These are phyloP conservation scores for Phytophthora syringae DNA, from an alignment of 352 stramenopile species.

Conservation along the genomic window DNA sequence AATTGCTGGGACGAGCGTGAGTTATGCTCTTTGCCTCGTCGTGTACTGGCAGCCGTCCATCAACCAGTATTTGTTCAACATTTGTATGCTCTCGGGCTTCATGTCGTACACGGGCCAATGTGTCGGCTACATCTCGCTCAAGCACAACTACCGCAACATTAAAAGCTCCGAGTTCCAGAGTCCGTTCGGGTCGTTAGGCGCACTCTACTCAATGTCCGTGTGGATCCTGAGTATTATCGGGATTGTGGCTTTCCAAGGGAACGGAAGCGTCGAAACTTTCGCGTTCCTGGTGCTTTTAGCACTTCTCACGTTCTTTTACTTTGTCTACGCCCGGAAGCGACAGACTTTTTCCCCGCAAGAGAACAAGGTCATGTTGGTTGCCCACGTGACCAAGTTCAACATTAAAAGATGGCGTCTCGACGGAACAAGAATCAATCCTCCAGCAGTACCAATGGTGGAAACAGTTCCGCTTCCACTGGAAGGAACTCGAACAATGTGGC, in stretches of 20 bases:
- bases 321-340: slow-evolving; percentile 38
- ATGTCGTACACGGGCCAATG: slow-evolving; percentile 52
- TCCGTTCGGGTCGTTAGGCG: slow-evolving; percentile 41
- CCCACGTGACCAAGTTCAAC: slow-evolving; percentile 55
- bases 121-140: slow-evolving; percentile 51
- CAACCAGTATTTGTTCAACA: slow-evolving; percentile 37
- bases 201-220: slow-evolving; percentile 38
- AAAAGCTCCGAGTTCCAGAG: slow-evolving; percentile 49
- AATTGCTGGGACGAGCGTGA: slow-evolving; percentile 28
- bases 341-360: slow-evolving; percentile 53
- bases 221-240: slow-evolving; percentile 39
- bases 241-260: slow-evolving; percentile 37
- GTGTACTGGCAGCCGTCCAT: slow-evolving; percentile 37
- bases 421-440: slow-evolving; percentile 7
- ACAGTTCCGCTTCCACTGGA: slow-evolving; percentile 2
- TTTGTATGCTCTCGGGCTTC: slow-evolving; percentile 45
- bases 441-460: slow-evolving; percentile 6
- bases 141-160: slow-evolving; percentile 52
- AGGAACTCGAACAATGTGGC: not conserved
- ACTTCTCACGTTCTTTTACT: slow-evolving; percentile 43
- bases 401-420: slow-evolving; percentile 31
- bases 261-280: slow-evolving; percentile 29
- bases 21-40: slow-evolving; percentile 44
- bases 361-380: slow-evolving; percentile 48
- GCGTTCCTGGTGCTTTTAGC: slow-evolving; percentile 25